These are phyloP conservation scores for Amorphotheca resinae DNA, from an alignment of 495 filamentous ascomycete species.

Conservation along the genomic window DNA sequence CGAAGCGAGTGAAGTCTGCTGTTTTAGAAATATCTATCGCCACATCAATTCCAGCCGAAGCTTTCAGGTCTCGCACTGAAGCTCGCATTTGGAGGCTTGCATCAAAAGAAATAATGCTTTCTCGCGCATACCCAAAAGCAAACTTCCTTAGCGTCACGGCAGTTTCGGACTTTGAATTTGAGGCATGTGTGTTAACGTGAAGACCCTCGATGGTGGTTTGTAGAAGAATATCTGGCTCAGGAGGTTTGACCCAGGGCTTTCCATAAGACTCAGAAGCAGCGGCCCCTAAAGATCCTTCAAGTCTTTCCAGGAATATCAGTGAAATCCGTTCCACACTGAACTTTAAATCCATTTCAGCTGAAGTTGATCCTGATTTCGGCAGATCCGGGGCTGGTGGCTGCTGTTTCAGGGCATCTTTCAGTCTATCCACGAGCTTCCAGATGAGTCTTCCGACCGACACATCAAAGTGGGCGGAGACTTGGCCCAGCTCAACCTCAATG, in stretches of 20 bases:
- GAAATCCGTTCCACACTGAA: conserved; percentile 42
- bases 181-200: conserved; percentile 22
- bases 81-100: conserved; percentile 52
- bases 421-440: conserved; percentile 41
- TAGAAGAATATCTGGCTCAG: conserved; percentile 36
- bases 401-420: conserved; percentile 10
- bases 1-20: conserved; percentile 38
- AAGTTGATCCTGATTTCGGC: conserved; percentile 11
- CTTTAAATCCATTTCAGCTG: conserved; percentile 27
- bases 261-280: not conserved
- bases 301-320: conserved; percentile 51
- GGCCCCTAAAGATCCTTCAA: conserved; percentile 21
- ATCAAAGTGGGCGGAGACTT: conserved; percentile 48
- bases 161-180: conserved; percentile 24
- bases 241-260: conserved; percentile 24
- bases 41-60: conserved; percentile 50
- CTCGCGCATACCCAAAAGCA: conserved; percentile 57
- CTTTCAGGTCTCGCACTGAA: conserved; percentile 50
- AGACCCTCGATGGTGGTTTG: conserved; percentile 35
- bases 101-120: conserved; percentile 65
- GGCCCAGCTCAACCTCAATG: conserved; percentile 43
- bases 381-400: not conserved
- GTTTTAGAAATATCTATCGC: conserved; percentile 45
- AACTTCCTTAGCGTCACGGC: conserved; percentile 50
- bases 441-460: conserved; percentile 56